phyloP scores from a whole-genome alignment of 148 eudicot genomes.

The Diospyros kaki region DNA sequence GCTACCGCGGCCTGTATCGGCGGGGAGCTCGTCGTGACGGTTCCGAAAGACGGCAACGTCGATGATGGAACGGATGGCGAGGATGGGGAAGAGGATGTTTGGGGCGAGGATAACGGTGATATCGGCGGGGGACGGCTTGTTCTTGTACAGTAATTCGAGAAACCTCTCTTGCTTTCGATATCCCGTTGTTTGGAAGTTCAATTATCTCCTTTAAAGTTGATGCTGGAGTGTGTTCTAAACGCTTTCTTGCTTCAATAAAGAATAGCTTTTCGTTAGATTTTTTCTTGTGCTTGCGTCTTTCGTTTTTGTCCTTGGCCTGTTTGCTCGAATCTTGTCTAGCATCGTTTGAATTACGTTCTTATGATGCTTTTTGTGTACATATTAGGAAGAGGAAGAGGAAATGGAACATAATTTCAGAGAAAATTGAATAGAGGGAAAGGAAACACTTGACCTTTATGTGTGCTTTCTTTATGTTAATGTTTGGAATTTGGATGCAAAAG shows the following conservation, averaged over 20 bases:
- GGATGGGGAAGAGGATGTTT: slow-evolving; percentile 2
- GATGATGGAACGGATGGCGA: slow-evolving; percentile 16
- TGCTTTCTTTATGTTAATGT: too few relatives aligned
- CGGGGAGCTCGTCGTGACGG: slow-evolving; percentile 75
- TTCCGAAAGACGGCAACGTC: slow-evolving; percentile 41
- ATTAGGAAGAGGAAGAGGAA: too few relatives aligned
- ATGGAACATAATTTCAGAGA: too few relatives aligned
- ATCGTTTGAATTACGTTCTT: neutral
- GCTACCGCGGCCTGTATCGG: slow-evolving; percentile 49
- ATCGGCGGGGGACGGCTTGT: slow-evolving; percentile 28
- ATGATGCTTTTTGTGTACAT: too few relatives aligned
- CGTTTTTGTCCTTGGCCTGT: too few relatives aligned
- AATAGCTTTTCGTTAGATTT: neutral
- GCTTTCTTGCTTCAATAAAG: slow-evolving; percentile 7
- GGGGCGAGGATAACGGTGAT: slow-evolving; percentile 19
- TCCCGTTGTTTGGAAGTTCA: slow-evolving; percentile 8
- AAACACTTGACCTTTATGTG: too few relatives aligned
- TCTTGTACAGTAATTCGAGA: slow-evolving; percentile 25
- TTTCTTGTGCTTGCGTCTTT: neutral
- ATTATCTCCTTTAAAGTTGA: slow-evolving; percentile 1
- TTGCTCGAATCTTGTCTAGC: neutral
- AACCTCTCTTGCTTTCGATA: slow-evolving; percentile 4
- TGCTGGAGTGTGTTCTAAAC: slow-evolving; percentile 1
- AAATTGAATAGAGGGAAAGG: too few relatives aligned
- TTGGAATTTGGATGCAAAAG: too few relatives aligned